Percentiles rank a stretch among this genome's conserved stretches.
Conservation (phyloP, 83 land plant species). For the Diphasiastrum complanatum region DNA sequence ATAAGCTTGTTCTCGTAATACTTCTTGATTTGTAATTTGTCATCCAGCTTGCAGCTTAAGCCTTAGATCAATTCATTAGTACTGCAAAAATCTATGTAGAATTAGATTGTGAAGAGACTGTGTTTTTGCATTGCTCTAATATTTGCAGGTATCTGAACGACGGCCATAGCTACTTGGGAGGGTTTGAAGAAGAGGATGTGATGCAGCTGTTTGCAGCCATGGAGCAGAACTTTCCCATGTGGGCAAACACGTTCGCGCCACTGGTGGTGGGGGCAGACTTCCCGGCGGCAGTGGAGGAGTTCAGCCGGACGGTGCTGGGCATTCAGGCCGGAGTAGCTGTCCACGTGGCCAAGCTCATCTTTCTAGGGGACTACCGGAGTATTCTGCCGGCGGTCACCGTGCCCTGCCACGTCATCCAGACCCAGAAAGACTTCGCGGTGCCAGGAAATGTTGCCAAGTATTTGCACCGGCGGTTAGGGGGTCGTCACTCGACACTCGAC, state of each 20-base stretch:
- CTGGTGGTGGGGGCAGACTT: background rate
- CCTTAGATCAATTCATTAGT: background rate
- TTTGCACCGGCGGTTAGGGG: background rate
- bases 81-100: too few relatives aligned
- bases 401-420: slow-evolving; percentile 10
- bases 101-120: too few relatives aligned
- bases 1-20: too few relatives aligned
- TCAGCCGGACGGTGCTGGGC: background rate
- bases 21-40: background rate
- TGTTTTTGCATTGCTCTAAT: too few relatives aligned
- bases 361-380: background rate
- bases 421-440: slow-evolving; percentile 1
- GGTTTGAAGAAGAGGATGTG: background rate
- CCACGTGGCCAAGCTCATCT: slow-evolving; percentile 2
- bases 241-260: slow-evolving; percentile 1
- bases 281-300: background rate
- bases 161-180: slow-evolving; percentile 4
- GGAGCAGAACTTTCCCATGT: background rate
- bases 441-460: background rate
- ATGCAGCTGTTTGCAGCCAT: slow-evolving; percentile 3
- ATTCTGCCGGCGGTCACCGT: slow-evolving; percentile 6
- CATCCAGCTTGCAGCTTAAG: background rate
- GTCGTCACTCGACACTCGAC: background rate
- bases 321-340: background rate
- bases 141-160: too few relatives aligned